phyloP scores from a whole-genome alignment of 1,139 yeast genomes.

The Suhomyces bribrorum region DNA sequence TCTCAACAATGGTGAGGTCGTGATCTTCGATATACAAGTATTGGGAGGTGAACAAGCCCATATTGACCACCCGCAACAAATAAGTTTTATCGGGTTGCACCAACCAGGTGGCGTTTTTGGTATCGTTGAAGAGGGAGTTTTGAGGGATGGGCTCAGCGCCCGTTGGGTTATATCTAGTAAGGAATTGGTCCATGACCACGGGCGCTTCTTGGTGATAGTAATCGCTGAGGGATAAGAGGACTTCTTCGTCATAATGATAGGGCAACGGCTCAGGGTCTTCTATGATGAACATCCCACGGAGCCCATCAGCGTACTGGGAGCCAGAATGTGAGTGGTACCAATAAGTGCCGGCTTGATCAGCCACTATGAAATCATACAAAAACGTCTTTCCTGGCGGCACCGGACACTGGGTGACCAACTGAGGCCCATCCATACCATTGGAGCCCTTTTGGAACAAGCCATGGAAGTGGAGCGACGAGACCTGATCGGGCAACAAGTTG shows the following conservation, averaged over 20 bases:
- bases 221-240: constrained; percentile 56
- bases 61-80: constrained; percentile 60
- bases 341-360: constrained; percentile 68
- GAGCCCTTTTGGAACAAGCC: constrained; percentile 67
- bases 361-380: constrained; percentile 64
- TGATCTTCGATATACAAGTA: constrained; percentile 69
- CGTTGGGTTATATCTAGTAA: constrained; percentile 70
- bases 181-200: constrained; percentile 47
- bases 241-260: constrained; percentile 64
- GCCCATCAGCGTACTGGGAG: constrained; percentile 76
- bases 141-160: constrained; percentile 84
- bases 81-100: constrained; percentile 66
- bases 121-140: constrained; percentile 62
- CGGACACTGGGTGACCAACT: constrained; percentile 76
- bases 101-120: constrained; percentile 55
- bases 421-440: constrained; percentile 76
- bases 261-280: constrained; percentile 59
- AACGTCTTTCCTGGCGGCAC: constrained; percentile 65
- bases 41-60: constrained; percentile 74
- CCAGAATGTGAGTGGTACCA: constrained; percentile 87
- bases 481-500: constrained; percentile 54
- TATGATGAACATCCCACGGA: constrained; percentile 69
- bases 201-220: constrained; percentile 59
- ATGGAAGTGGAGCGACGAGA: constrained; percentile 74
- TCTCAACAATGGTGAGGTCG: constrained; percentile 65